These are phyloP conservation scores for Fusarium albidum DNA, from an alignment of 2,329 filamentous ascomycete genomes.

Conservation along the genomic window DNA sequence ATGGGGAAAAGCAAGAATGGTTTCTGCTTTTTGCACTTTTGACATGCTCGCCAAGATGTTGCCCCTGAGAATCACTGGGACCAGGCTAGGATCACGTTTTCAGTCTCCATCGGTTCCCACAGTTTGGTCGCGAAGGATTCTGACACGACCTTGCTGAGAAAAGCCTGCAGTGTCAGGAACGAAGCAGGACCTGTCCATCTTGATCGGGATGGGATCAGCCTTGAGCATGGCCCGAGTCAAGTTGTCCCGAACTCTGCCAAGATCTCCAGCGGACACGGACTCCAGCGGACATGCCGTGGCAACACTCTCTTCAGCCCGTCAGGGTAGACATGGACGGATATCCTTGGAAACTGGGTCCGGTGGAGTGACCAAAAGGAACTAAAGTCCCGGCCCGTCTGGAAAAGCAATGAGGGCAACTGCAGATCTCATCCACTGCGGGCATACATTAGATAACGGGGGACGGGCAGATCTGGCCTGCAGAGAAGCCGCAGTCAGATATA, in stretches of 20 bases:
- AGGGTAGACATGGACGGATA: not conserved
- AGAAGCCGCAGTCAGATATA: not conserved
- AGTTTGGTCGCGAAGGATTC: too few species aligned
- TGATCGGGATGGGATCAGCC: too few species aligned
- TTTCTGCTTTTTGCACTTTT: too few species aligned
- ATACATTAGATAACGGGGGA: not conserved
- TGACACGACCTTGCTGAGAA: too few species aligned
- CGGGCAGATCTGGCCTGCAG: not conserved
- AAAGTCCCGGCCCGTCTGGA: not conserved
- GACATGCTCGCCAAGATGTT: too few species aligned
- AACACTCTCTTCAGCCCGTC: not conserved
- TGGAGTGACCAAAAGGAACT: conserved; percentile 13
- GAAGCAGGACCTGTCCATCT: too few species aligned
- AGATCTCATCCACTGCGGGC: conserved; percentile 8
- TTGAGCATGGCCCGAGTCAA: too few species aligned
- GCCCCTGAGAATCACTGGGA: too few species aligned
- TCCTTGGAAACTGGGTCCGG: conserved; percentile 14
- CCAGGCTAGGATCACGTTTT: too few species aligned
- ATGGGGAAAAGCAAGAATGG: too few species aligned
- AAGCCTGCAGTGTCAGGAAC: too few species aligned
- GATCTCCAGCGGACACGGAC: not conserved
- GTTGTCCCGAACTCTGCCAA: not conserved
- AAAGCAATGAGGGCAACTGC: conserved; percentile 10
- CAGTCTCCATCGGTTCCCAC: too few species aligned
- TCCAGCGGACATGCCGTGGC: not conserved